phyloP scores from a whole-genome alignment of 192 early-diverging fungal species.

The Gigaspora rosea region DNA sequence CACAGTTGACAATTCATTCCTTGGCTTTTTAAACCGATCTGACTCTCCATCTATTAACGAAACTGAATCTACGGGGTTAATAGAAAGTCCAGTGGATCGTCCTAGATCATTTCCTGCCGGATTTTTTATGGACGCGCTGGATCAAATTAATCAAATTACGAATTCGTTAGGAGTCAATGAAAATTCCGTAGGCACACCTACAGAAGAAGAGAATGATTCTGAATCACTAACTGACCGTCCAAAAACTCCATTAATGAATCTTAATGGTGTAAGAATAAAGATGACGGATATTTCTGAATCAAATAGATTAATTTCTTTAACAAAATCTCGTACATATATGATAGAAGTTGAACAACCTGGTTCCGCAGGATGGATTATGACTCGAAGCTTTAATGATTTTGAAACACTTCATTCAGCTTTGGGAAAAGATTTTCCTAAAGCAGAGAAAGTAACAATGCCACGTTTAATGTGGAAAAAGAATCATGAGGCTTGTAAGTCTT shows the following conservation, averaged over 20 bases:
- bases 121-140: too few relatives aligned
- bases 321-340: constrained; percentile 15
- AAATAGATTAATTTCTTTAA: constrained; percentile 18
- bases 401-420: constrained; percentile 7
- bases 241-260: not conserved
- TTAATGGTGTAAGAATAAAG: constrained; percentile 19
- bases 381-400: constrained; percentile 20
- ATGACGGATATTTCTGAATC: constrained; percentile 15
- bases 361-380: constrained; percentile 29
- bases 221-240: not conserved
- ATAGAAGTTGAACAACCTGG: constrained; percentile 32
- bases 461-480: constrained; percentile 19
- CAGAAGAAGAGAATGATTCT: not conserved
- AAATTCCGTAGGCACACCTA: not conserved
- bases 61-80: too few relatives aligned
- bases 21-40: too few relatives aligned
- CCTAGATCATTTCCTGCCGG: too few relatives aligned
- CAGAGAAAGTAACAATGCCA: constrained; percentile 25
- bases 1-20: not conserved
- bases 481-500: constrained; percentile 8
- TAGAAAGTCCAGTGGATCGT: too few relatives aligned
- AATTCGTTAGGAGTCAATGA: not conserved
- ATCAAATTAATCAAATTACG: too few relatives aligned
- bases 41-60: too few relatives aligned
- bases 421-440: constrained; percentile 18